Evolutionary conservation across 257 asterid genomes (phyloP).

Genomic region (Scutellaria minor): DNA sequence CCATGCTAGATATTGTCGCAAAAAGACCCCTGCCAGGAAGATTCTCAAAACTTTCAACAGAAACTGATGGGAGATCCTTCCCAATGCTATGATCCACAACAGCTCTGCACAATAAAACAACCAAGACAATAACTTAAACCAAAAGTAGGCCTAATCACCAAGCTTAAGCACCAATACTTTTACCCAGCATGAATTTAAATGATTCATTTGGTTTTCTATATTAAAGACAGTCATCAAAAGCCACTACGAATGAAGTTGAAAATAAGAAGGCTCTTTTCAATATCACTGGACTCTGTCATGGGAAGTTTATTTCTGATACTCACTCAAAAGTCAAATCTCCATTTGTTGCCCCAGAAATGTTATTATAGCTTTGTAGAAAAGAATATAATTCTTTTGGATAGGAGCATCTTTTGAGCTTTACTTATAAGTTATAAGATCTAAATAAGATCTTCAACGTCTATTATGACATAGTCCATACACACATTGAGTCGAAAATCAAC

Average conservation of each 20-base stretch:
- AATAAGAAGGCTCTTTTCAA: constrained; percentile 4
- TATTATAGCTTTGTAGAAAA: background rate
- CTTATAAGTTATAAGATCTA: constrained; percentile 21
- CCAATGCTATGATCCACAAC: constrained; percentile 93
- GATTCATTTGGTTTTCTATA: background rate
- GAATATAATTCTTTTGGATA: constrained; percentile 1
- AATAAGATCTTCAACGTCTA: constrained; percentile 18
- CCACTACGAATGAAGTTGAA: constrained; percentile 3
- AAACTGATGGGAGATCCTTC: constrained; percentile 91
- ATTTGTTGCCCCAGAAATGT: constrained; percentile 14
- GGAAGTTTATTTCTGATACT: background rate
- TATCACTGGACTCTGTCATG: constrained; percentile 14
- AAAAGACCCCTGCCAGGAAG: constrained; percentile 94
- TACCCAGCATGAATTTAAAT: constrained; percentile 6
- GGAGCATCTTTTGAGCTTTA: background rate
- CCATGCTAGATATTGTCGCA: constrained; percentile 80
- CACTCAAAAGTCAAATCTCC: background rate
- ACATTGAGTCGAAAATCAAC: background rate
- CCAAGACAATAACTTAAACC: constrained; percentile 27
- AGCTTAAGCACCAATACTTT: constrained; percentile 12
- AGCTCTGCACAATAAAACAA: constrained; percentile 68
- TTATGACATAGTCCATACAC: background rate
- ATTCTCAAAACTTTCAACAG: constrained; percentile 88
- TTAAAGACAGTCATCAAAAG: background rate
- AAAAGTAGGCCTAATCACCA: background rate